Evolutionary conservation across 495 filamentous ascomycete genomes (phyloP), one percentile per base, ranked within the genome.

Genomic region (Penicillium ucsense): DNA sequence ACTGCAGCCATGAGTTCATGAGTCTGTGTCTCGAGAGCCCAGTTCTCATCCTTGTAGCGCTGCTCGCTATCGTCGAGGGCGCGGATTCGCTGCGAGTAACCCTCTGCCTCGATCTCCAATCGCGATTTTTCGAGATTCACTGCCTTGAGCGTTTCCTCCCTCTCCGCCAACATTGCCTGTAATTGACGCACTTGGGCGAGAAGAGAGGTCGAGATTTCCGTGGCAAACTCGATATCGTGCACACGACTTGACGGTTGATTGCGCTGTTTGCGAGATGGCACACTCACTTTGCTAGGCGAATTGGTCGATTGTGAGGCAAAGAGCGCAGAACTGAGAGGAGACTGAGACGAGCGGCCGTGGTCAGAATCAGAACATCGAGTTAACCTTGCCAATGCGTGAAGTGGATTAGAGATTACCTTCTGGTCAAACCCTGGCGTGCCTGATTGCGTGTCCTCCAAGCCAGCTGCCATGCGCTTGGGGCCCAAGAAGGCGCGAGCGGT

Each of bases 41-140:
- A 98, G 59, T 97, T 98, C 61, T 95, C 91, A 59, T 98, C 92
- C 63, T 95, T 97, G 64, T 90, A 94, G 11, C 86, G 81, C 62
- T 89, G 84, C 67, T 98, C 92, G 56, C 85, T 94, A 63, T 97
- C 92, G 56, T 95, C 89, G 33, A 97, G 71, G 5, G 73, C 74
- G 55, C 84, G 84, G 41, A 96, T 72, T 8, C 88, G 82, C 60
- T 90, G 82, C 46, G 81, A 75, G 48, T 94, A 80, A 1, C 79
- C 79, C 59, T 94, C 88, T 0, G 80, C 81, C 50, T 96, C 89
- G 32, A 84, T 65, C 62, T 95, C 90, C 11, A 96, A 72, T 46
- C 78, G 74, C 4, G 86, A 82, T 54, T 83, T 86, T 45, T 92
- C 87, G 12, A 80, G 59, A 43, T 84, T 83, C 48, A 81, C 66